Evolutionary conservation across 306 rosid genomes (phyloP).

Genomic region (Clitoria ternatea): DNA sequence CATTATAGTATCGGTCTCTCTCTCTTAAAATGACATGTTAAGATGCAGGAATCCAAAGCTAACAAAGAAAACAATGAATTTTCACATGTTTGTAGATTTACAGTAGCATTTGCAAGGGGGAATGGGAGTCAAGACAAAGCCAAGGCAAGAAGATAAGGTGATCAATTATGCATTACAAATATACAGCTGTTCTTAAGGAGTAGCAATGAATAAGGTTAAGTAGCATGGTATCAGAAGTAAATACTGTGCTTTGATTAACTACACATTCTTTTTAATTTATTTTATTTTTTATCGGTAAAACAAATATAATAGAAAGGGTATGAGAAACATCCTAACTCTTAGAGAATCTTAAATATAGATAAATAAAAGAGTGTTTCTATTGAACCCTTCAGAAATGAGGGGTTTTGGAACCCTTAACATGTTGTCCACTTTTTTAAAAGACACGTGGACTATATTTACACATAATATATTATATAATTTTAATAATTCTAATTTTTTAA

Average conservation of each 20-base stretch:
- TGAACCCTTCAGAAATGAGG: too few relatives aligned
- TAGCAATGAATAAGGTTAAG: too few relatives aligned
- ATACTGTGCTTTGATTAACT: not conserved
- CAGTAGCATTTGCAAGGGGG: not conserved
- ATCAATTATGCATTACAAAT: not conserved
- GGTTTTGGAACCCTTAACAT: too few relatives aligned
- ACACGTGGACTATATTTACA: too few relatives aligned
- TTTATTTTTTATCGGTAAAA: too few relatives aligned
- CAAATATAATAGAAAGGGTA: too few relatives aligned
- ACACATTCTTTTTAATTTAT: not conserved
- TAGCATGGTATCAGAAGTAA: not conserved
- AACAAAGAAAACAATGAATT: not conserved
- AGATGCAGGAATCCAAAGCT: constrained; percentile 7
- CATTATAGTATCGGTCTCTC: not conserved
- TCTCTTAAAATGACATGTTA: not conserved
- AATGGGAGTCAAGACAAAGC: not conserved
- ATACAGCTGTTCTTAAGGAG: not conserved
- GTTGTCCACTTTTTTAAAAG: too few relatives aligned
- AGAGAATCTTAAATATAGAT: too few relatives aligned
- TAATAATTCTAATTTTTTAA: too few relatives aligned
- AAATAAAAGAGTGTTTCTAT: too few relatives aligned
- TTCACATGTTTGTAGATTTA: not conserved
- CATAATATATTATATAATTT: too few relatives aligned
- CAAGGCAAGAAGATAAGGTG: not conserved
- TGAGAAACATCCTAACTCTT: too few relatives aligned